Percentiles rank a stretch among this genome's conserved stretches.
Conservation (phyloP, 257 asterid genomes). For the Primulina tabacum region DNA sequence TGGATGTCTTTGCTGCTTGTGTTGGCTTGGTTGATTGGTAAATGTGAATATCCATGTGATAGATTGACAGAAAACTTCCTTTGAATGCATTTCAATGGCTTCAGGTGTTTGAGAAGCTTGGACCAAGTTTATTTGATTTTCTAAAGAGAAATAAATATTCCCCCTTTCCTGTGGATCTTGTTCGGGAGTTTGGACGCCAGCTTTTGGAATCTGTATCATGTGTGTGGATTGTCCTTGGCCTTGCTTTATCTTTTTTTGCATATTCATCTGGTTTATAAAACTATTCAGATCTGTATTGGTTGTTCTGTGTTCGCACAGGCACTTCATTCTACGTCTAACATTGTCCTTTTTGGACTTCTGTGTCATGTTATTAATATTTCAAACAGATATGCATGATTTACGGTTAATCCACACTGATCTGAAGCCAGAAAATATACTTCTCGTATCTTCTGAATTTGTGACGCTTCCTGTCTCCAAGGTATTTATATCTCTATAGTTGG, state of each 20-base stretch:
- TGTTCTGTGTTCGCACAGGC: constrained; percentile 24
- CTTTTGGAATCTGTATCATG: constrained; percentile 73
- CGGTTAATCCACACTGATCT: constrained; percentile 56
- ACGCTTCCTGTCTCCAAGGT: constrained; percentile 58
- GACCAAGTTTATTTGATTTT: constrained; percentile 66
- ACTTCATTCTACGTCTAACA: constrained; percentile 27
- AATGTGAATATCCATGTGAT: constrained; percentile 24
- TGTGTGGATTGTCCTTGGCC: constrained; percentile 49
- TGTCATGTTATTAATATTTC: constrained; percentile 19
- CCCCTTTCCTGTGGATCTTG: constrained; percentile 55
- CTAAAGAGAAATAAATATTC: constrained; percentile 59
- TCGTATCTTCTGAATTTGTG: constrained; percentile 47
- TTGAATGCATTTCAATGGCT: constrained; percentile 49
- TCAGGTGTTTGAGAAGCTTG: constrained; percentile 76
- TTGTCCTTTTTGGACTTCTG: constrained; percentile 18
- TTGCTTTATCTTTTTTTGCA: constrained; percentile 30
- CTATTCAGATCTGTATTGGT: constrained; percentile 23
- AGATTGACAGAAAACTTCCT: constrained; percentile 48
- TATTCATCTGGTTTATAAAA: constrained; percentile 32
- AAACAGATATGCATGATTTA: constrained; percentile 58
- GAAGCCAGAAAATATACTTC: constrained; percentile 67
- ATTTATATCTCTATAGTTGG: constrained; percentile 29
- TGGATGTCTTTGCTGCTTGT: not conserved
- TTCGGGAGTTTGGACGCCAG: constrained; percentile 67
- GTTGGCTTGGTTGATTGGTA: constrained; percentile 28